These are phyloP conservation scores for Russula earlei DNA, from an alignment of 768 basidiomycete genomes.

Conservation along the genomic window DNA sequence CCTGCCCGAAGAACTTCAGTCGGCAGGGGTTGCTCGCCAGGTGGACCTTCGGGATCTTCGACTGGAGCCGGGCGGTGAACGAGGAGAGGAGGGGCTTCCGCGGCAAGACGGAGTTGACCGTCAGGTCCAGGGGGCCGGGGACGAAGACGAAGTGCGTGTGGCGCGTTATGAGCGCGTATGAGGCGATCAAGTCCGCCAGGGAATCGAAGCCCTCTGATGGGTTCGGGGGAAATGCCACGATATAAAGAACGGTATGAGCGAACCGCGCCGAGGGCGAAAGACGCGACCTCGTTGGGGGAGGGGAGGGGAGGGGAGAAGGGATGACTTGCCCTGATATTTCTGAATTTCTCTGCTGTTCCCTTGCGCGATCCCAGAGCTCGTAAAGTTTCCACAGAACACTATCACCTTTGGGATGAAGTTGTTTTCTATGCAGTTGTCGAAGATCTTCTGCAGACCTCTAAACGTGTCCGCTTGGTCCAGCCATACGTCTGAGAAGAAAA, in stretches of 20 bases:
- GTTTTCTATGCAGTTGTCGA: constrained; percentile 84
- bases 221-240: background rate
- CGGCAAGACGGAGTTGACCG: constrained; percentile 72
- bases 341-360: constrained; percentile 72
- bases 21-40: constrained; percentile 90
- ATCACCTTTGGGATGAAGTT: constrained; percentile 83
- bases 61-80: constrained; percentile 58
- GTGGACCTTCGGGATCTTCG: constrained; percentile 68
- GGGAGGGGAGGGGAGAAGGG: background rate
- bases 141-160: constrained; percentile 88
- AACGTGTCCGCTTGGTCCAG: constrained; percentile 83
- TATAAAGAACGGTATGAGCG: constrained; percentile 2
- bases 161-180: constrained; percentile 68
- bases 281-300: background rate
- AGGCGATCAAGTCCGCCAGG: constrained; percentile 74
- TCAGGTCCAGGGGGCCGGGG: constrained; percentile 88
- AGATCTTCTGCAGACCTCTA: constrained; percentile 69
- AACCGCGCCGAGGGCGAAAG: background rate
- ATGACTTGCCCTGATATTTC: constrained; percentile 66
- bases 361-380: constrained; percentile 68
- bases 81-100: constrained; percentile 71
- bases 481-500: constrained; percentile 94
- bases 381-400: constrained; percentile 93
- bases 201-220: constrained; percentile 76
- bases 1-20: constrained; percentile 90